Base-by-base conservation (phyloP, 495 filamentous ascomycete species). In the Stereocaulon alpinum region DNA sequence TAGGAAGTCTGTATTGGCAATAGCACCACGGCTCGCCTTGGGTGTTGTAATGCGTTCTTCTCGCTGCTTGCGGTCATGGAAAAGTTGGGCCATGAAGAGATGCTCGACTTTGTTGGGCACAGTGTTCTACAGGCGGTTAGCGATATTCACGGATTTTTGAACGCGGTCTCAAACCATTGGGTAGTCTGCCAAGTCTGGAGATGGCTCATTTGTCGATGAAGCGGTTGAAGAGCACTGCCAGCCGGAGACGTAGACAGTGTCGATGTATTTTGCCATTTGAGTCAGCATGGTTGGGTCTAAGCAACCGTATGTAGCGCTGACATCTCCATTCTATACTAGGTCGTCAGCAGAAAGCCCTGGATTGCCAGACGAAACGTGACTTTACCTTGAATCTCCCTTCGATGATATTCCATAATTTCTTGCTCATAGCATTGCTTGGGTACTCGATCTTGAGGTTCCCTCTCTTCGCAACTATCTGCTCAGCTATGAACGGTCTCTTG, bases 181-280 rank as follows among this genome's bases (percentile, higher is more conserved):
- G 73, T 97, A 98, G 71, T 98, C 93, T 55, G 94, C 93, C 65
- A 98, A 83, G 86, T 98, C 93, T 54, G 93, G 93, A 43, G 91
- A 94, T 20, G 93, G 93, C 74, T 98, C 93, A 65, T 98, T 88
- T 11, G 89, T 87, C 1, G 90, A 82, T 22, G 91, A 96, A 41
- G 93, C 93, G 4, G 93, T 98, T 32, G 90, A 94, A 3, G 92
- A 96, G 68, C 88, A 96, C 74, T 98, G 94, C 93, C 93, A 98
- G 63, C 93, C 93, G 41, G 92, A 96, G 55, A 98, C 91, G 68
- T 98, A 98, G 70, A 98, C 89, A 41, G 94, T 98, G 70, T 98
- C 93, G 55, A 97, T 80, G 73, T 93, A 97, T 73, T 97, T 95
- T 66, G 91, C 92, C 93, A 98, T 98, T 72, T 98, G 93, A 22